Conservation (phyloP, 2,329 filamentous ascomycete genomes). For the Kalaharituber pfeilii region DNA sequence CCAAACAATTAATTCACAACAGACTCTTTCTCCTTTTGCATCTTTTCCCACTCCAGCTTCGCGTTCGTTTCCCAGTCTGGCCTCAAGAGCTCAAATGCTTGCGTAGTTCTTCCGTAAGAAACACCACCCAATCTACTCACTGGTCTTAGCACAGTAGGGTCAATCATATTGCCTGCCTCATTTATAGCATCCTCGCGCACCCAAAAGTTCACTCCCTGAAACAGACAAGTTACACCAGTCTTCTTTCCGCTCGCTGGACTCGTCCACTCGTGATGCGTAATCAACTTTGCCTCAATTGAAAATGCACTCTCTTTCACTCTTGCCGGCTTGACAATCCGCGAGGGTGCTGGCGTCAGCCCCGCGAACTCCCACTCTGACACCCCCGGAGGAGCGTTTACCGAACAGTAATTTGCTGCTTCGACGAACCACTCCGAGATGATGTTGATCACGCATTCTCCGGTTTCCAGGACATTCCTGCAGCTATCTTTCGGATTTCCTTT, state of each 20-base stretch:
- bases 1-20: no score
- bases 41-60: conserved; percentile 39
- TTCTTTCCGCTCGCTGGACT: conserved; percentile 51
- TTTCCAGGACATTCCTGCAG: conserved; percentile 53
- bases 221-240: conserved; percentile 53
- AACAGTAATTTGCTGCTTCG: conserved; percentile 71
- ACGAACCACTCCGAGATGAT: conserved; percentile 70
- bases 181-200: conserved; percentile 75
- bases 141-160: conserved; percentile 58
- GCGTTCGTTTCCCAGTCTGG: conserved; percentile 40
- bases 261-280: conserved; percentile 60
- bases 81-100: conserved; percentile 54
- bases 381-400: conserved; percentile 60
- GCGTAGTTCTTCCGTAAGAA: conserved; percentile 54
- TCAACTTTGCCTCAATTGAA: conserved; percentile 61
- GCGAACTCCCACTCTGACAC: conserved; percentile 62
- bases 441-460: conserved; percentile 65
- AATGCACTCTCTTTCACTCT: conserved; percentile 72
- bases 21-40: conserved; percentile 36
- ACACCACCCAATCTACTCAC: conserved; percentile 71
- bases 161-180: conserved; percentile 53
- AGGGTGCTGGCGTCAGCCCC: conserved; percentile 54
- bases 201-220: conserved; percentile 81
- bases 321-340: conserved; percentile 47
- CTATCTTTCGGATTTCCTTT: conserved; percentile 56